phyloP scores from a whole-genome alignment of 2,329 filamentous ascomycete genomes.

The Magnaporthales sp. region DNA sequence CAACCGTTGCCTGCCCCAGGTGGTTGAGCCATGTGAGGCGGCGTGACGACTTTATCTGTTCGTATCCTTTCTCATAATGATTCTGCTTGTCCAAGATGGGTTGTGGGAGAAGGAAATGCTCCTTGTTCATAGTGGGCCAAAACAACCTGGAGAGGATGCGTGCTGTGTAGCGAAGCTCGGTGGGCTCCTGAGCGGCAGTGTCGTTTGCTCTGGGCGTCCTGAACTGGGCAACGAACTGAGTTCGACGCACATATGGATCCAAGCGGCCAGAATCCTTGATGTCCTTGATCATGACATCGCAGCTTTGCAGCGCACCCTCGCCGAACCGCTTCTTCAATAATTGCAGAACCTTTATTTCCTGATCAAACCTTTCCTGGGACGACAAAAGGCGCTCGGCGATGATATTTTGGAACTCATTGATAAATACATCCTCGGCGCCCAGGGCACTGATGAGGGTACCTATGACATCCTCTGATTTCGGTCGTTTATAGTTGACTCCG shows the following conservation, averaged over 20 bases:
- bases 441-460: conserved; percentile 83
- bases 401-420: conserved; percentile 85
- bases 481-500: conserved; percentile 82
- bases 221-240: conserved; percentile 18
- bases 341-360: conserved; percentile 74
- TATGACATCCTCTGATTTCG: conserved; percentile 81
- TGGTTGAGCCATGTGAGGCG: conserved; percentile 85
- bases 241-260: conserved; percentile 56
- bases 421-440: conserved; percentile 83
- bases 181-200: neutral
- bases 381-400: conserved; percentile 73
- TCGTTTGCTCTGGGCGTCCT: conserved; percentile 4
- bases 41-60: conserved; percentile 69
- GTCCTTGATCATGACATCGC: conserved; percentile 95
- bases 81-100: conserved; percentile 53
- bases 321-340: conserved; percentile 85
- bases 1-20: conserved; percentile 70
- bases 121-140: conserved; percentile 70
- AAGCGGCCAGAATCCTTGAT: conserved; percentile 74
- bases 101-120: conserved; percentile 49
- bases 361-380: conserved; percentile 58
- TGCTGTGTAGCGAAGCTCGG: conserved; percentile 46
- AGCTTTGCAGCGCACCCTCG: conserved; percentile 77
- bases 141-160: conserved; percentile 89
- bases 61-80: conserved; percentile 67